phyloP scores from a whole-genome alignment of 257 asterid species.

The Forsythia suspensa region DNA sequence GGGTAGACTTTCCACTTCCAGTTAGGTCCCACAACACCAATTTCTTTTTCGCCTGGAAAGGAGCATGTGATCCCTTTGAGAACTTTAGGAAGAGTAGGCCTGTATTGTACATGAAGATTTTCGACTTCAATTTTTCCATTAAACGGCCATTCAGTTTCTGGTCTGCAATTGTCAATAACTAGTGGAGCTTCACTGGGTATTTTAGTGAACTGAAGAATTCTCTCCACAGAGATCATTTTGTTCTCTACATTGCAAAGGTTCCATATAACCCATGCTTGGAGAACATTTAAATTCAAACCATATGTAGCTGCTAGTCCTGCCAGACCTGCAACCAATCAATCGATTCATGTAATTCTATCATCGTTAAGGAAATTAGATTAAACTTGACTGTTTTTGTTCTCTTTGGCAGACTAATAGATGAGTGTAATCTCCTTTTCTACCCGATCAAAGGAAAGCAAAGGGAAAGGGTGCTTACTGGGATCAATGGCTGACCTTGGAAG shows the following conservation, averaged over 20 bases:
- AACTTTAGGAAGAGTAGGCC: slow-evolving; percentile 65
- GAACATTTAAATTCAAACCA: slow-evolving; percentile 71
- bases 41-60: slow-evolving; percentile 59
- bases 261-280: slow-evolving; percentile 93
- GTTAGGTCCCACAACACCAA: slow-evolving; percentile 83
- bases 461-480: slow-evolving; percentile 58
- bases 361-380: neutral
- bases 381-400: neutral
- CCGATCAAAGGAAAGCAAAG: neutral
- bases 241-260: slow-evolving; percentile 86
- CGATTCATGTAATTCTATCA: neutral
- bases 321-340: slow-evolving; percentile 48
- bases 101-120: slow-evolving; percentile 68
- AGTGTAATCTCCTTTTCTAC: neutral
- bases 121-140: slow-evolving; percentile 60
- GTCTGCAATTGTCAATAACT: slow-evolving; percentile 51
- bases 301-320: slow-evolving; percentile 89
- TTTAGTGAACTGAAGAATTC: slow-evolving; percentile 67
- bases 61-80: slow-evolving; percentile 72
- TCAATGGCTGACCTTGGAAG: slow-evolving; percentile 71
- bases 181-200: slow-evolving; percentile 74
- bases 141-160: slow-evolving; percentile 61
- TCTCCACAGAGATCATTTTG: slow-evolving; percentile 82
- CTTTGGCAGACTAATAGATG: neutral
- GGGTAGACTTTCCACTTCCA: slow-evolving; percentile 86